Conservation (phyloP, 768 basidiomycete genomes). For the Gelatoporia subvermispora region DNA sequence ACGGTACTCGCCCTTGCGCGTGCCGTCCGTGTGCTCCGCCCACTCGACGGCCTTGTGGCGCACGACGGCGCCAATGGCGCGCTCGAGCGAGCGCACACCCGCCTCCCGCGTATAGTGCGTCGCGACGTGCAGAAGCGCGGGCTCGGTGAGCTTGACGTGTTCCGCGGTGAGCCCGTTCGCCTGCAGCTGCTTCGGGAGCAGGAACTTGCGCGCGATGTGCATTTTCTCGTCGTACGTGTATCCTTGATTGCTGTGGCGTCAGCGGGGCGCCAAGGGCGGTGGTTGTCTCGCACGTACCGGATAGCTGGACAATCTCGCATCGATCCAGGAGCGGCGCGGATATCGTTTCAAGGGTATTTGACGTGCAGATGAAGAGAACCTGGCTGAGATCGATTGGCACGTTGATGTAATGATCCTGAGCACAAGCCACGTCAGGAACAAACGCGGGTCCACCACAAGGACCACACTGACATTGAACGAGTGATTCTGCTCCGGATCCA, state of each 20-base stretch:
- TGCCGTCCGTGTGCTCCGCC: constrained; percentile 57
- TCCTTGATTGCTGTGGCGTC: constrained; percentile 32
- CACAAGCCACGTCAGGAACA: constrained; percentile 5
- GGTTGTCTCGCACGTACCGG: constrained; percentile 38
- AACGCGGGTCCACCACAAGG: not conserved
- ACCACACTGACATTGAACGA: constrained; percentile 57
- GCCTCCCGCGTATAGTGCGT: constrained; percentile 86
- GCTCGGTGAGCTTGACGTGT: constrained; percentile 63
- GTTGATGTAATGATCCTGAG: constrained; percentile 86
- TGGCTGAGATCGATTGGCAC: constrained; percentile 85
- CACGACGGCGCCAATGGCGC: constrained; percentile 85
- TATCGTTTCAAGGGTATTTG: constrained; percentile 87
- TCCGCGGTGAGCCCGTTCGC: constrained; percentile 68
- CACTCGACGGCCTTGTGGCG: constrained; percentile 90
- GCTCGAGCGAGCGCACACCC: constrained; percentile 86
- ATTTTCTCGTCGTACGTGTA: constrained; percentile 91
- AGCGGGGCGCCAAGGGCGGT: not conserved
- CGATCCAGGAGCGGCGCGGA: constrained; percentile 84
- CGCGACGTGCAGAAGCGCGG: constrained; percentile 65
- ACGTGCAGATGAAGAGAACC: constrained; percentile 89
- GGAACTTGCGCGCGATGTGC: constrained; percentile 80
- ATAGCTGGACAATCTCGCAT: constrained; percentile 81
- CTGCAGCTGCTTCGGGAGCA: constrained; percentile 81
- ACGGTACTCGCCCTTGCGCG: constrained; percentile 41
- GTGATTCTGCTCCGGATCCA: constrained; percentile 93